Evolutionary conservation across 2,329 filamentous ascomycete genomes (phyloP), one percentile per base, ranked within the genome.

Genomic region (Elsinoe fawcettii): DNA sequence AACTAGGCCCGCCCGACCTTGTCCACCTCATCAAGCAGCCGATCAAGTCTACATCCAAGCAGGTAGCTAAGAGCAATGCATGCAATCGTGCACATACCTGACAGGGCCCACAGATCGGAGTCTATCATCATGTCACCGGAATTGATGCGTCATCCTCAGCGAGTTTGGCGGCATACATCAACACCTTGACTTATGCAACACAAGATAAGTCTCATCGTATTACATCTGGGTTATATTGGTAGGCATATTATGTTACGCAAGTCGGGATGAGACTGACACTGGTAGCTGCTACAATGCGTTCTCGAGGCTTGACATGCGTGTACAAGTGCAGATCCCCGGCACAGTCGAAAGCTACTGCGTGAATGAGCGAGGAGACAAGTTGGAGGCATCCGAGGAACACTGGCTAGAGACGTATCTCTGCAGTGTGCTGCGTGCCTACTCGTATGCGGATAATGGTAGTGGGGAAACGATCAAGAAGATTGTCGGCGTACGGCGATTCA

Each of bases 361-460:
- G 58, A 92, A 99, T 71, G 93, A 99, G 74, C 85, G 91, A 66
- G 93, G 93, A 63, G 92, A 96, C 71, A 96, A 95, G 76, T 84
- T 90, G 63, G 88, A 93, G 63, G 89, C 92, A 12, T 92, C 91
- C 0, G 93, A 99, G 63, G 88, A 92, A 30, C 79, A 99, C 37
- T 99, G 93, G 93, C 79, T 99, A 14, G 93, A 99, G 72, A 97
- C 93, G 51, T 99, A 97, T 67, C 81, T 99, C 2, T 99, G 93
- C 76, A 95, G 88, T 61, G 90, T 99, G 6, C 76, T 99, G 61
- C 82, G 93, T 66, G 91, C 93, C 60, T 99, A 97, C 72, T 92
- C 90, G 0, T 99, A 99, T 69, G 93, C 93, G 51, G 92, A 99
- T 69, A 88, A 96, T 71, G 92, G 92, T 44, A 93, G 88, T 57